Evolutionary conservation across 2,329 filamentous ascomycete species (phyloP), one percentile per base, ranked within the genome.

Genomic region (Tricladium varicosporioides): DNA sequence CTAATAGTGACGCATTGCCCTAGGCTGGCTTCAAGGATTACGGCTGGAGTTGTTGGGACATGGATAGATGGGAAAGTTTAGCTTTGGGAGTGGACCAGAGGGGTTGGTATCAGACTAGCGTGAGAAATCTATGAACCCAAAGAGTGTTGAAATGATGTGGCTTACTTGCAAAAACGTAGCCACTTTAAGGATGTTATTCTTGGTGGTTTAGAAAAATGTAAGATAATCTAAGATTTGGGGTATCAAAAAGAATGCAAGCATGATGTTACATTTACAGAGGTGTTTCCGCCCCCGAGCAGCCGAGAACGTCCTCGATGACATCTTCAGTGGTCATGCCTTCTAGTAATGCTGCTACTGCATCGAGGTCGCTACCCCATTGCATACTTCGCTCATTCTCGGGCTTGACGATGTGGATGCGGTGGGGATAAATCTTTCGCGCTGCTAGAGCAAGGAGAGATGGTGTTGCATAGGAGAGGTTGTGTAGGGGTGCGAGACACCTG

Each of bases 331-430:
- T 79, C 9, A 87, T 70, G 5, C 76, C 82, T 32, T 87, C 83
- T 2, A 97, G 73, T 49, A 92, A 64, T 14, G 80, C 78, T 61
- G 82, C 78, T 1, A 97, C 83, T 3, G 89, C 88, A 31, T 81
- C 78, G 0, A 88, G 64, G 53, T 88, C 85, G 71, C 93, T 97
- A 0, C 94, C 94, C 85, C 95, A 99, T 71, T 96, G 91, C 77
- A 96, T 81, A 70, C 92, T 97, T 48, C 92, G 81, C 75, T 97
- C 94, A 56, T 85, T 83, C 60, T 84, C 81, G 1, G 90, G 81
- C 1, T 75, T 73, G 0, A 88, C 84, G 54, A 97, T 81, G 13
- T 82, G 73, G 32, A 99, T 85, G 8, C 92, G 86, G 74, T 99
- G 94, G 15, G 88, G 80, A 69, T 96, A 99, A 19, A 96, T 82